Percentiles rank a stretch among this genome's conserved stretches.
Conservation (phyloP, 176 grass and related monocot genomes). For the Raddia distichophylla region DNA sequence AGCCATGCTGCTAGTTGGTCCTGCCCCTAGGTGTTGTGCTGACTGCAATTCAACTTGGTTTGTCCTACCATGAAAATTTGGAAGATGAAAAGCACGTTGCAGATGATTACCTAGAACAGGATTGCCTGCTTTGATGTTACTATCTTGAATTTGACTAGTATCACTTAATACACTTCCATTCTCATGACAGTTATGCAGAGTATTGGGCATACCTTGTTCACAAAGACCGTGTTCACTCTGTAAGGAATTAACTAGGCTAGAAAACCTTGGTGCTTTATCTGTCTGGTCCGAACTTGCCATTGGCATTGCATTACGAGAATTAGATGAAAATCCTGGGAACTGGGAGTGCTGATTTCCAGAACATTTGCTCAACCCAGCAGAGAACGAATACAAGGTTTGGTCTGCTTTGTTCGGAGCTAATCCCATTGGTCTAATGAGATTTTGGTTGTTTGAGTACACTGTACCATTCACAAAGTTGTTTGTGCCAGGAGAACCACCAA, state of each 20-base stretch:
- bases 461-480: conserved; percentile 74
- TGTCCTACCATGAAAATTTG: conserved; percentile 59
- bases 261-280: conserved; percentile 53
- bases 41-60: conserved; percentile 55
- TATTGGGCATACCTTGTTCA: conserved; percentile 49
- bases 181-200: conserved; percentile 70
- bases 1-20: conserved; percentile 51
- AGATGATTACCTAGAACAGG: conserved; percentile 59
- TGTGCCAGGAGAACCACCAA: conserved; percentile 51
- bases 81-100: conserved; percentile 53
- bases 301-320: conserved; percentile 57
- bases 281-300: conserved; percentile 53
- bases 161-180: conserved; percentile 65
- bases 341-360: conserved; percentile 72
- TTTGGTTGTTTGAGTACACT: conserved; percentile 61
- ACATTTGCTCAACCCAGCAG: conserved; percentile 49
- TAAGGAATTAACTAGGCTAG: conserved; percentile 47
- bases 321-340: conserved; percentile 65
- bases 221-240: conserved; percentile 48
- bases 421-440: conserved; percentile 62
- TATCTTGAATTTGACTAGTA: conserved; percentile 51
- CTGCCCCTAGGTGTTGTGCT: conserved; percentile 45
- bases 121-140: conserved; percentile 52
- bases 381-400: conserved; percentile 69
- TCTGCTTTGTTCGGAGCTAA: conserved; percentile 64